These are phyloP conservation scores for Hibiscus mutabilis DNA, from an alignment of 345 rosid species.

Conservation along the genomic window DNA sequence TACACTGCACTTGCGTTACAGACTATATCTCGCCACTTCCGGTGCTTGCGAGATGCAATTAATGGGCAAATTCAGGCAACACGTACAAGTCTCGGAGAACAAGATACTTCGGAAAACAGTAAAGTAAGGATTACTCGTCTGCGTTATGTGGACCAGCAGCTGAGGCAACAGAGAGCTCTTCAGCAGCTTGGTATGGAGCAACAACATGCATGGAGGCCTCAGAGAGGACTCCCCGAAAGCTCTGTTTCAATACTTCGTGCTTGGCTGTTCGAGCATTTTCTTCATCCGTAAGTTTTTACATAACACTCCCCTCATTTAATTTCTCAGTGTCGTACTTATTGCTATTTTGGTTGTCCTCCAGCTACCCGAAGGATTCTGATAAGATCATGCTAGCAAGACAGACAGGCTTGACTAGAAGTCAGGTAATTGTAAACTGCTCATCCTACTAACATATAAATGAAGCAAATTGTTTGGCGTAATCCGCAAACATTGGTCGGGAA, in stretches of 20 bases:
- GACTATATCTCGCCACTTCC: constrained; percentile 90
- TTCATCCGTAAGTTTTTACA: constrained; percentile 67
- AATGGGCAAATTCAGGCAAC: constrained; percentile 57
- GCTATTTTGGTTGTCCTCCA: constrained; percentile 16
- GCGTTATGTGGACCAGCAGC: constrained; percentile 87
- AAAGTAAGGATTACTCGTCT: constrained; percentile 80
- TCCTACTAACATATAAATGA: background rate
- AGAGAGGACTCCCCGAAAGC: constrained; percentile 89
- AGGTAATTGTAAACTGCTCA: constrained; percentile 39
- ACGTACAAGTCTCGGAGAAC: constrained; percentile 75
- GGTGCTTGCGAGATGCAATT: constrained; percentile 85
- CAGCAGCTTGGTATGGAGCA: constrained; percentile 92
- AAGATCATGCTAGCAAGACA: constrained; percentile 97
- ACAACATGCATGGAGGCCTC: constrained; percentile 91
- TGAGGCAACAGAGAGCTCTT: constrained; percentile 84
- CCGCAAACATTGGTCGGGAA: too few species aligned
- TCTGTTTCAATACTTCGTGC: constrained; percentile 93
- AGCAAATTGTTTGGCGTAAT: background rate
- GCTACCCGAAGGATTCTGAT: constrained; percentile 97
- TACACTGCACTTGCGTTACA: constrained; percentile 86
- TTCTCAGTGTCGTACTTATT: background rate
- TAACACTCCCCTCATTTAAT: background rate
- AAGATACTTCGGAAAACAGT: constrained; percentile 51
- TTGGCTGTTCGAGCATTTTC: constrained; percentile 98
- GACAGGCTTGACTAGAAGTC: constrained; percentile 94